A percentile compares a stretch with the other conserved stretches of the same genome.
Evolutionary conservation across 768 basidiomycete species (phyloP).

Genomic region (Auriculariales sp.): DNA sequence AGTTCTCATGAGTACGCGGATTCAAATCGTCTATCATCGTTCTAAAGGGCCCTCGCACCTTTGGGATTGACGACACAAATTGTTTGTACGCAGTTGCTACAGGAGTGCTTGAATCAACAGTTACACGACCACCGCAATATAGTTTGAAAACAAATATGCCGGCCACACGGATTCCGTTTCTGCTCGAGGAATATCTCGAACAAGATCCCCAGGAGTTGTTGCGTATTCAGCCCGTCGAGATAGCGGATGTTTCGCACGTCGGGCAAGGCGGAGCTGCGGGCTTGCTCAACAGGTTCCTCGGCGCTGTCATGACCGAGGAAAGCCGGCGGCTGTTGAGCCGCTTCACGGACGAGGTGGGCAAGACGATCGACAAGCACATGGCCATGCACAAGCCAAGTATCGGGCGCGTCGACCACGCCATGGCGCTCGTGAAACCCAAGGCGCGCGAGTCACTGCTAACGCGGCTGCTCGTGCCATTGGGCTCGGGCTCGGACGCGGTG

Average conservation of each 20-base stretch:
- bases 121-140: too few relatives aligned
- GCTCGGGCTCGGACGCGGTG: too few relatives aligned
- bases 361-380: constrained; percentile 87
- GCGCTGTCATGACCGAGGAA: constrained; percentile 74
- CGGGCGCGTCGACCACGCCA: constrained; percentile 55
- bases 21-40: too few relatives aligned
- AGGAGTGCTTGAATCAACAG: too few relatives aligned
- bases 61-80: too few relatives aligned
- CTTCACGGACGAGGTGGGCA: constrained; percentile 86
- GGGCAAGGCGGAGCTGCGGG: constrained; percentile 32
- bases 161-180: too few relatives aligned
- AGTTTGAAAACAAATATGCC: too few relatives aligned
- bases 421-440: constrained; percentile 63
- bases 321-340: constrained; percentile 91
- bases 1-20: too few relatives aligned
- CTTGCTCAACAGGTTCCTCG: constrained; percentile 68
- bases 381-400: constrained; percentile 59
- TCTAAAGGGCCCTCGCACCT: too few relatives aligned
- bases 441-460: constrained; percentile 77
- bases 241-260: constrained; percentile 37
- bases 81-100: too few relatives aligned
- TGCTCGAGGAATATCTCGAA: constrained; percentile 94
- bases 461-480: constrained; percentile 27
- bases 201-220: constrained; percentile 82
- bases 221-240: constrained; percentile 46